Conservation (phyloP, 345 rosid species). For the Hevea brasiliensis region DNA sequence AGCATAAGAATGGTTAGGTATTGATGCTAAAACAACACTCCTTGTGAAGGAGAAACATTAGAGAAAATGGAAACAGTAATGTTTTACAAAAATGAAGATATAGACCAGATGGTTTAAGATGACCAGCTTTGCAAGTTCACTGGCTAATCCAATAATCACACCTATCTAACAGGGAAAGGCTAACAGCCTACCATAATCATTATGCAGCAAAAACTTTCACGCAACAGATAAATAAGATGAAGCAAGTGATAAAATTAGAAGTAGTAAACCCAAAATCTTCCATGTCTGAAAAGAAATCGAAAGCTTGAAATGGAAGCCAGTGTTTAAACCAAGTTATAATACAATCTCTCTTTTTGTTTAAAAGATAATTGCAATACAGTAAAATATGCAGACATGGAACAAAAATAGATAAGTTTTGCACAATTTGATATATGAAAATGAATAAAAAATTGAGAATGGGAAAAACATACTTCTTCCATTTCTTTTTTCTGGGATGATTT, state of each 20-base stretch:
- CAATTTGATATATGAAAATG: not conserved
- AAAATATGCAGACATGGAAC: not conserved
- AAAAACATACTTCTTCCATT: conserved; percentile 83
- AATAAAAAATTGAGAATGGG: not conserved
- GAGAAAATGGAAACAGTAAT: not conserved
- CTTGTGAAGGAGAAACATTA: too few species aligned
- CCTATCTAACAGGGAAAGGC: not conserved
- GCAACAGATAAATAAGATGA: not conserved
- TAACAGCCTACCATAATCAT: too few species aligned
- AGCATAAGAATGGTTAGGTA: not conserved
- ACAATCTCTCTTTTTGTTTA: not conserved
- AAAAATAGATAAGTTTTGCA: not conserved
- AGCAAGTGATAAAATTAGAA: not conserved
- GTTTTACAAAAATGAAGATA: not conserved
- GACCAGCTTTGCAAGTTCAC: not conserved
- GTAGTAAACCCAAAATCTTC: not conserved
- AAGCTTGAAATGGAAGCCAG: not conserved
- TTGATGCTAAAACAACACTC: too few species aligned
- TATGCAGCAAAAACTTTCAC: not conserved
- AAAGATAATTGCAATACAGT: not conserved
- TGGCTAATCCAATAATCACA: not conserved
- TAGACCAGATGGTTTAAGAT: not conserved
- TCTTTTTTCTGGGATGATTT: conserved; percentile 91
- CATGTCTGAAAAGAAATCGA: not conserved
- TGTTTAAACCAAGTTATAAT: not conserved